Evolutionary conservation across 768 basidiomycete genomes (phyloP), one percentile per base, ranked within the genome.

Genomic region (Dentipellis sp.): DNA sequence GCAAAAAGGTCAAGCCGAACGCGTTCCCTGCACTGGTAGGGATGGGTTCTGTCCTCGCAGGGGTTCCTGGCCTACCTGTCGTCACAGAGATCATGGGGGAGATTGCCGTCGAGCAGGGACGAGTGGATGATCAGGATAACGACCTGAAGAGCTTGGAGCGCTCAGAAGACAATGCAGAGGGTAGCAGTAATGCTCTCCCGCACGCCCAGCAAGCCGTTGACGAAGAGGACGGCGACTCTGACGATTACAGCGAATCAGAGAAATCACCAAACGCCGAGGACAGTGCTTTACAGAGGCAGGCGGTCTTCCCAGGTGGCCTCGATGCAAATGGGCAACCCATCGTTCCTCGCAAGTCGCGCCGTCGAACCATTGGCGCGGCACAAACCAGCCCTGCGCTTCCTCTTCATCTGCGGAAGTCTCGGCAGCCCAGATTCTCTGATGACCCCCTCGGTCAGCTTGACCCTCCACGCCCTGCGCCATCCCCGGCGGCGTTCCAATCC

Each of bases 91-190:
- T 83, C 3, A 81, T 87, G 67, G 94, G 94, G 4, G 72, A 87
- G 58, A 86, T 95, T 51, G 89, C 91, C 2, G 72, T 98, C 51
- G 92, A 92, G 61, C 95, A 98, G 71, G 94, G 94, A 1, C 78
- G 91, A 16, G 75, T 78, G 52, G 84, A 86, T 58, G 85, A 88
- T 53, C 76, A 78, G n/a, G 75, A 73, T 1, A 68, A 70, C 55
- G 72, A 75, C 55, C 67, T 75, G 19, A 77, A 74, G 65, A 80
- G 80, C 59, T 64, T 81, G 21, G 75, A 81, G 60, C 63, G 71
- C 12, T 69, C 69, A 7, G 75, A 76, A 42, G 78, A 77, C 16
- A 63, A 72, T 49, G 61, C 19, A 67, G 71, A 50, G 12, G 59
- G 50, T 14, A 46, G 46, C 36, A 56, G 17, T 59, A 60, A n/a